phyloP scores from a whole-genome alignment of 2,329 filamentous ascomycete genomes.

The Fusarium proliferatum region DNA sequence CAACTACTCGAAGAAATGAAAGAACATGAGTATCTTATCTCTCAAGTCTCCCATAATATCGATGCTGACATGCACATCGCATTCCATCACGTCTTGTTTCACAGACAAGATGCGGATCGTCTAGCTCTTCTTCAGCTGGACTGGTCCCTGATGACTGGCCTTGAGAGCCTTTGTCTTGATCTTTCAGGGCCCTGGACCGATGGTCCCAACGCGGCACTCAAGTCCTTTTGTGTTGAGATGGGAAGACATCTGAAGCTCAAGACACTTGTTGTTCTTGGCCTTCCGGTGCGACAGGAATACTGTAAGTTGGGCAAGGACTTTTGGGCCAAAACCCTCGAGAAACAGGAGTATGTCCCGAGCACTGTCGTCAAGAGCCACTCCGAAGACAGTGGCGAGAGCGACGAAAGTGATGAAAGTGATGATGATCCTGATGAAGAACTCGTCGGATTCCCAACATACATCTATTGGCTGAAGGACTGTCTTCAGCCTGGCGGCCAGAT shows the following conservation, averaged over 20 bases:
- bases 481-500: conserved; percentile 23
- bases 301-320: neutral
- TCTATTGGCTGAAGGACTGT: conserved; percentile 13
- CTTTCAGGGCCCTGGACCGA: neutral
- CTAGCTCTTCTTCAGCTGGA: neutral
- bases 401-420: neutral
- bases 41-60: neutral
- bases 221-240: neutral
- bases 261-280: conserved; percentile 15
- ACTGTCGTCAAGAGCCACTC: neutral
- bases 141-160: conserved; percentile 14
- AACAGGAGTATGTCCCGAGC: neutral
- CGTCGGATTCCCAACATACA: neutral
- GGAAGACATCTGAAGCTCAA: conserved; percentile 17
- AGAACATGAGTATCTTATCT: neutral
- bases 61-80: neutral
- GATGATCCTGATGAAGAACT: neutral
- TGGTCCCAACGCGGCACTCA: neutral
- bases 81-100: neutral
- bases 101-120: neutral
- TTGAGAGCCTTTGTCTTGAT: conserved; percentile 27
- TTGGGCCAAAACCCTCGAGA: conserved; percentile 9
- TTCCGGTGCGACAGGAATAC: neutral
- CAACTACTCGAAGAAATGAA: neutral
- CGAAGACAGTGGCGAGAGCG: neutral